These are phyloP conservation scores for Cymbidium sinense DNA, from an alignment of 106 monocot species.

Conservation along the genomic window DNA sequence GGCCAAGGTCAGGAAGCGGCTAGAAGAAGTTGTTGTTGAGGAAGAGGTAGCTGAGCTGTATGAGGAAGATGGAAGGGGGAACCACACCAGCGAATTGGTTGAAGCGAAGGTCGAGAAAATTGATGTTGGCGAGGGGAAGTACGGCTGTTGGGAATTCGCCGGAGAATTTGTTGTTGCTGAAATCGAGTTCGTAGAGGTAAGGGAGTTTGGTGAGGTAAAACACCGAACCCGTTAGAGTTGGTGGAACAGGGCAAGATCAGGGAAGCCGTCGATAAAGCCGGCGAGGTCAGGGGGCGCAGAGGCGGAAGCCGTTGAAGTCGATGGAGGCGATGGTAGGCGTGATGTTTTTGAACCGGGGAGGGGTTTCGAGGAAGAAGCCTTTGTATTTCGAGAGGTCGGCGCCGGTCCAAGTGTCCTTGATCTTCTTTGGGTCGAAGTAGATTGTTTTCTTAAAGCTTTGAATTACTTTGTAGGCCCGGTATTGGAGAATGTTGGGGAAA, in stretches of 20 bases:
- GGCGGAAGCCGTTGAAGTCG: conserved; percentile 18
- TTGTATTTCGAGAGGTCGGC: conserved; percentile 20
- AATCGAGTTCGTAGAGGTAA: conserved; percentile 60
- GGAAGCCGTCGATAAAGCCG: conserved; percentile 68
- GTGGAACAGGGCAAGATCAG: conserved; percentile 24
- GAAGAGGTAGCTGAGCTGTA: conserved; percentile 18
- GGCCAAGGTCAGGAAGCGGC: conserved; percentile 29
- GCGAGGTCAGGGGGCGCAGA: conserved; percentile 18
- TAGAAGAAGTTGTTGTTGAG: conserved; percentile 42
- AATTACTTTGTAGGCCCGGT: conserved; percentile 25
- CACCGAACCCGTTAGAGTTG: conserved; percentile 53
- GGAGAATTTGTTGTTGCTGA: conserved; percentile 51
- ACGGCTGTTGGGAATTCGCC: conserved; percentile 24
- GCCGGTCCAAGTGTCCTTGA: conserved; percentile 26
- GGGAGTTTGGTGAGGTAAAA: conserved; percentile 19
- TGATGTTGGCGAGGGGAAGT: conserved; percentile 12
- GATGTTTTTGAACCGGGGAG: conserved; percentile 2
- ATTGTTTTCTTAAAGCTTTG: conserved; percentile 37
- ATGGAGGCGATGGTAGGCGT: conserved; percentile 25
- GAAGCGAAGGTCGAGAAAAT: conserved; percentile 13
- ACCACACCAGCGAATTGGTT: not conserved
- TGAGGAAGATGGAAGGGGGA: not conserved
- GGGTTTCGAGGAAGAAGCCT: conserved; percentile 23
- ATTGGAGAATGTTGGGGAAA: conserved; percentile 30
- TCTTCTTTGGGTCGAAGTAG: conserved; percentile 25